Base-by-base conservation (phyloP, 805 yeast species). In the Priceomyces haplophilus region DNA sequence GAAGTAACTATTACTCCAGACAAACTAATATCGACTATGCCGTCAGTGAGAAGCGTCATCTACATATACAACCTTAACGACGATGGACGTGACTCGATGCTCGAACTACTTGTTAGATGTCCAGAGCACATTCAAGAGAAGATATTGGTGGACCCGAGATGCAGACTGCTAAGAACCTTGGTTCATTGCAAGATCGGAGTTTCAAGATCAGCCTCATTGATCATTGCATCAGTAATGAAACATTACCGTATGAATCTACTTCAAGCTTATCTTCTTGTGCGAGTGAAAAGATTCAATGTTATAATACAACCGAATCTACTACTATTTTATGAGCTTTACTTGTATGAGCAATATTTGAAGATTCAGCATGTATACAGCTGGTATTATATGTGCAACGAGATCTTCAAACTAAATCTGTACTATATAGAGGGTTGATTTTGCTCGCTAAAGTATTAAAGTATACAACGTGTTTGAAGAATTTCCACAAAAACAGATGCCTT, bases 171-270 rank as follows among this genome's bases (percentile, higher is more conserved):
- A 6, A 48, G 50, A 32, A 54, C 65, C 1, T 47, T 69, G 42
- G 58, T 65, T 13, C 73, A 69, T 47, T 69, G 75, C 48, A 58
- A 64, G 20, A 68, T 69, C 34, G 75, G 75, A 0, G 75, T 69
- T 13, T 65, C 72, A 4, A 52, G 75, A 27, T 66, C 71, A n/a
- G 75, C 73, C 4, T 58, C 72, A 10, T 59, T 69, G 34, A 62
- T 67, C 4, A 59, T 69, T 35, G 73, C 73, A 1, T 59, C 62
- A 40, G 55, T 67, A 27, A 69, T 69, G 73, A 57, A 62, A 37
- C 54, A 59, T 33, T 55, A 55, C 36, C 50, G 52, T 20, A 47
- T 66, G 40, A 54, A 54, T 37, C 52, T 69, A 33, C 52, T 67
- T 20, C 54, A 61, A 23, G 67, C 72, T 21, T 69, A 68, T 46